These are phyloP conservation scores for Prosopis cineraria DNA, from an alignment of 306 rosid species.

Conservation along the genomic window DNA sequence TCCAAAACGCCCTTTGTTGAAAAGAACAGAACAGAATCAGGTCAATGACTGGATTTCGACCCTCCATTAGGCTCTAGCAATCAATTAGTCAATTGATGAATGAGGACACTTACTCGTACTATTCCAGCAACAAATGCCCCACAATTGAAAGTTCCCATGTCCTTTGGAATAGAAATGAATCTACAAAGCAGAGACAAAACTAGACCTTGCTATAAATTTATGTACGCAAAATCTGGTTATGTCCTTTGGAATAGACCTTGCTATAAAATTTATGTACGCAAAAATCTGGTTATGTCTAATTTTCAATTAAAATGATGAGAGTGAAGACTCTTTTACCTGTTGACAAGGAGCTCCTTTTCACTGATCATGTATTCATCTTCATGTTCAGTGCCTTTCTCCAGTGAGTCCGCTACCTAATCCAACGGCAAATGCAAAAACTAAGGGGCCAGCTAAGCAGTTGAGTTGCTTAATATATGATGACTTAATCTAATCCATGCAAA, in stretches of 20 bases:
- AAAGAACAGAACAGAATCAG: constrained; percentile 31
- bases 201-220: background rate
- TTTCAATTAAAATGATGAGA: background rate
- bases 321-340: constrained; percentile 55
- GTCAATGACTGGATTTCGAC: constrained; percentile 20
- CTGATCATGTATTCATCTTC: constrained; percentile 99
- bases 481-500: constrained; percentile 10
- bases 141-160: constrained; percentile 98
- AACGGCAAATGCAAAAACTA: constrained; percentile 29
- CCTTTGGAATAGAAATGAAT: constrained; percentile 96
- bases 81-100: constrained; percentile 19
- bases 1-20: constrained; percentile 81
- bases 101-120: constrained; percentile 69
- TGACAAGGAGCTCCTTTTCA: constrained; percentile 97
- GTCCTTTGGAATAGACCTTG: constrained; percentile 59
- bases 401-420: constrained; percentile 89
- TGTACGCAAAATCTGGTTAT: constrained; percentile 40
- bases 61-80: constrained; percentile 21
- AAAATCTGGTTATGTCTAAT: constrained; percentile 43
- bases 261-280: no score
- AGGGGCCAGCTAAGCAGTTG: constrained; percentile 22
- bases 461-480: constrained; percentile 10
- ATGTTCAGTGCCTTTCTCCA: constrained; percentile 98
- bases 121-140: constrained; percentile 99
- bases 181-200: constrained; percentile 45